phyloP scores from a whole-genome alignment of 345 rosid genomes.

The Draba incana region DNA sequence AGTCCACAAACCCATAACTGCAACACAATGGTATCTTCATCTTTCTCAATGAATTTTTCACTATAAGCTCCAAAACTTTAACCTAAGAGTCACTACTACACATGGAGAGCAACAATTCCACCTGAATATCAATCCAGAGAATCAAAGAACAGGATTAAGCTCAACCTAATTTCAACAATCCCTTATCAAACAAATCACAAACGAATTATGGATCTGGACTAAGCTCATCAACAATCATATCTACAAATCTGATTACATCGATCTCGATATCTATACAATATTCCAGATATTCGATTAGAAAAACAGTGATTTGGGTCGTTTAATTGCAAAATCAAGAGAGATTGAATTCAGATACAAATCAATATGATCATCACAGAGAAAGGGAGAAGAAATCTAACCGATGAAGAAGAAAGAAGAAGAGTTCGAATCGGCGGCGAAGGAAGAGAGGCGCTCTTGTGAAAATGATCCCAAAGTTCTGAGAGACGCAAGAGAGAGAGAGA shows the following conservation, averaged over 20 bases:
- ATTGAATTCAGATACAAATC: slow-evolving; percentile 40
- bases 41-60: slow-evolving; percentile 14
- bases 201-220: slow-evolving; percentile 27
- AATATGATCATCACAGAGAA: slow-evolving; percentile 37
- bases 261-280: not conserved
- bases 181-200: not conserved
- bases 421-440: slow-evolving; percentile 46
- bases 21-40: slow-evolving; percentile 63
- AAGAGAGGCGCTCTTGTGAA: slow-evolving; percentile 39
- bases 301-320: slow-evolving; percentile 19
- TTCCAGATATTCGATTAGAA: slow-evolving; percentile 4
- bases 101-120: slow-evolving; percentile 34
- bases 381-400: slow-evolving; percentile 30
- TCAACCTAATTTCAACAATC: slow-evolving; percentile 21
- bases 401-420: slow-evolving; percentile 26
- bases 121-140: slow-evolving; percentile 40
- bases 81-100: slow-evolving; percentile 25
- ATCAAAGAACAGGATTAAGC: slow-evolving; percentile 20
- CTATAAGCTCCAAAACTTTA: slow-evolving; percentile 36
- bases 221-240: slow-evolving; percentile 38
- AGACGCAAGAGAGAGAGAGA: slow-evolving; percentile 27
- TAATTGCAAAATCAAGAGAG: slow-evolving; percentile 24
- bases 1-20: slow-evolving; percentile 67
- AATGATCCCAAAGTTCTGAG: slow-evolving; percentile 42
- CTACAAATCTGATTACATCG: not conserved